Conservation (phyloP, 2,329 filamentous ascomycete species). For the Mariannaea sp. region DNA sequence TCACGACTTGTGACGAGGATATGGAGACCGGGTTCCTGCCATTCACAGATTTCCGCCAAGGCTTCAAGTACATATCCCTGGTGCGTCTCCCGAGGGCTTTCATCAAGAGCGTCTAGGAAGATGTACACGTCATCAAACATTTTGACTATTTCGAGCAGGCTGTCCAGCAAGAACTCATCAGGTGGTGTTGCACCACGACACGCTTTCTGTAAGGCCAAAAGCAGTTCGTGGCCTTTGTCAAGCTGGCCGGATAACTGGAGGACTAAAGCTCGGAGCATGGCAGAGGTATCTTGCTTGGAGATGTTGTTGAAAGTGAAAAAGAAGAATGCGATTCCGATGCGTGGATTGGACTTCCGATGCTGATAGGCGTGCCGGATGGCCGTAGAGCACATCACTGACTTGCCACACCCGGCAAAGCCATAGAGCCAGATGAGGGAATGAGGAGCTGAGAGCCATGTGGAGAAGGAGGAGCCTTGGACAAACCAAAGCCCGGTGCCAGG, state of each 20-base stretch:
- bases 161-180: constrained; percentile 28
- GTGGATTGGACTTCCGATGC: constrained; percentile 26
- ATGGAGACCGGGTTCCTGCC: constrained; percentile 33
- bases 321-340: constrained; percentile 44
- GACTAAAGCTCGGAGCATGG: constrained; percentile 42
- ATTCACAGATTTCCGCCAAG: constrained; percentile 33
- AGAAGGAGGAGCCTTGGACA: constrained; percentile 29
- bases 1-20: constrained; percentile 44
- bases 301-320: constrained; percentile 48
- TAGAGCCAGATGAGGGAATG: constrained; percentile 47
- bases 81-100: constrained; percentile 38
- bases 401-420: constrained; percentile 48
- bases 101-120: constrained; percentile 46
- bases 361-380: constrained; percentile 39
- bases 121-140: constrained; percentile 42
- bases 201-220: constrained; percentile 25
- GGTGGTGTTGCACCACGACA: constrained; percentile 27
- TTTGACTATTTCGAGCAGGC: constrained; percentile 30
- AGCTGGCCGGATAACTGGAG: constrained; percentile 41
- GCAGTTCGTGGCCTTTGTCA: constrained; percentile 19
- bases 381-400: constrained; percentile 46
- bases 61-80: constrained; percentile 35
- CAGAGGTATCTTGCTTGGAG: constrained; percentile 38
- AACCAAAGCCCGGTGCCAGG: constrained; percentile 44
- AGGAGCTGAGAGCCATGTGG: constrained; percentile 34